Percentiles rank a stretch among this genome's conserved stretches.
Evolutionary conservation across 805 yeast species (phyloP).

Genomic region (Danielia reshetovae): DNA sequence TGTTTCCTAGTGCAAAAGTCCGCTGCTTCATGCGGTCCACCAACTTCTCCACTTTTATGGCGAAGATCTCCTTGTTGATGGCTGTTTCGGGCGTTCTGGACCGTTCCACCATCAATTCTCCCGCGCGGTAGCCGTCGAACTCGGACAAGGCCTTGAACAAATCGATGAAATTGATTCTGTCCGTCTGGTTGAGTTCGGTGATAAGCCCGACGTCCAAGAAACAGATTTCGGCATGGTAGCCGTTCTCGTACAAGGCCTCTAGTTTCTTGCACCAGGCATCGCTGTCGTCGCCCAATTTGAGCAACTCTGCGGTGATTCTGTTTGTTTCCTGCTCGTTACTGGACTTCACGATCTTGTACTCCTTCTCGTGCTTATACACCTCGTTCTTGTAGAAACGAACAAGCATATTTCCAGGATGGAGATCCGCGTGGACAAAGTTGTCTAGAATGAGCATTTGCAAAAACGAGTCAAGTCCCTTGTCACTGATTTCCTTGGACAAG

Average conservation of each 20-base stretch:
- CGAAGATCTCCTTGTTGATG: slow-evolving; percentile 77
- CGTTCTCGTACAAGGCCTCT: slow-evolving; percentile 43
- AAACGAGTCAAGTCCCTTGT: slow-evolving; percentile 85
- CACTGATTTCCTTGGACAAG: slow-evolving; percentile 66
- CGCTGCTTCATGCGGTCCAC: slow-evolving; percentile 78
- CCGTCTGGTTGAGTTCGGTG: slow-evolving; percentile 75
- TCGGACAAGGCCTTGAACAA: slow-evolving; percentile 83
- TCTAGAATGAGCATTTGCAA: slow-evolving; percentile 88
- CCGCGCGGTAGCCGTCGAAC: slow-evolving; percentile 93
- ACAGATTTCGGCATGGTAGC: slow-evolving; percentile 81
- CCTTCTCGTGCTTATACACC: slow-evolving; percentile 37
- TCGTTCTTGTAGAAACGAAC: slow-evolving; percentile 60
- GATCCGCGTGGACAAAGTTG: slow-evolving; percentile 93
- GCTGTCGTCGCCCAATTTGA: slow-evolving; percentile 29
- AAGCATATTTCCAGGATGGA: slow-evolving; percentile 95
- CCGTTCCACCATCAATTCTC: slow-evolving; percentile 92
- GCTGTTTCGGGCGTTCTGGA: slow-evolving; percentile 95
- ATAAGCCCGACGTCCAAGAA: slow-evolving; percentile 92
- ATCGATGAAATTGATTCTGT: slow-evolving; percentile 83
- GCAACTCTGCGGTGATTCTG: slow-evolving; percentile 39
- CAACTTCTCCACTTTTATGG: slow-evolving; percentile 77
- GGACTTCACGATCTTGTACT: slow-evolving; percentile 39
- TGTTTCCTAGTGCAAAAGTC: slow-evolving; percentile 88
- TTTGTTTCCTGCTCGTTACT: slow-evolving; percentile 46
- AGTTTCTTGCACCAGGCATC: slow-evolving; percentile 47